Evolutionary conservation across 73 alveolate species (phyloP).

Genomic region (Paramecium primaurelia): DNA sequence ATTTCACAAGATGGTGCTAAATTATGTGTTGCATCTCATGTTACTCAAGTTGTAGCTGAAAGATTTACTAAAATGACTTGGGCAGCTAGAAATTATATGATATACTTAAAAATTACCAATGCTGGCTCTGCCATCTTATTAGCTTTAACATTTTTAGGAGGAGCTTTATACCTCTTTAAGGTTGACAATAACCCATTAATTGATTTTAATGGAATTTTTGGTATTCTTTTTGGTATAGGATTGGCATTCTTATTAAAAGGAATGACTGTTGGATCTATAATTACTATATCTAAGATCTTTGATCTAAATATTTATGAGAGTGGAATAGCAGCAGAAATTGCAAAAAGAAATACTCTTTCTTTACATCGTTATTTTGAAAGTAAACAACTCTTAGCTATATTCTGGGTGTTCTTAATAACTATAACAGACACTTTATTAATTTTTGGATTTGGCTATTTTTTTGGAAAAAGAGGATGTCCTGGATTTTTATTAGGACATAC

Average conservation of each 20-base stretch:
- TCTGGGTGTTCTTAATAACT: background rate
- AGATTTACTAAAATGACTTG: background rate
- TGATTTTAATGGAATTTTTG: constrained; percentile 34
- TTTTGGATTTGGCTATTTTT: background rate
- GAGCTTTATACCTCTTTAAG: background rate
- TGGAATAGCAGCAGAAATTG: constrained; percentile 37
- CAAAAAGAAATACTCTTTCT: background rate
- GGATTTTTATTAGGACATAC: constrained; percentile 4
- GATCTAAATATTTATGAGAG: constrained; percentile 1
- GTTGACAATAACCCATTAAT: background rate
- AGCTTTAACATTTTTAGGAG: background rate
- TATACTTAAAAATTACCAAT: constrained; percentile 5
- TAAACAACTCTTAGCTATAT: background rate
- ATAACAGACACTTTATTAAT: background rate
- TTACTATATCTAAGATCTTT: background rate
- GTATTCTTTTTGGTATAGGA: background rate
- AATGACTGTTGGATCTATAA: background rate
- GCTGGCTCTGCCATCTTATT: background rate
- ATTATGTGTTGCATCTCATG: constrained; percentile 6
- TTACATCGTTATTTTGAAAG: background rate
- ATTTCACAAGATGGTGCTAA: background rate
- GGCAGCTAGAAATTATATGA: constrained; percentile 43
- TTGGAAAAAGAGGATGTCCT: constrained; percentile 30
- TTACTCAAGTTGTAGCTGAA: background rate
- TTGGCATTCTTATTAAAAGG: background rate